Evolutionary conservation across 192 early-diverging fungal species (phyloP).

Genomic region (Mortierella hygrophila): DNA sequence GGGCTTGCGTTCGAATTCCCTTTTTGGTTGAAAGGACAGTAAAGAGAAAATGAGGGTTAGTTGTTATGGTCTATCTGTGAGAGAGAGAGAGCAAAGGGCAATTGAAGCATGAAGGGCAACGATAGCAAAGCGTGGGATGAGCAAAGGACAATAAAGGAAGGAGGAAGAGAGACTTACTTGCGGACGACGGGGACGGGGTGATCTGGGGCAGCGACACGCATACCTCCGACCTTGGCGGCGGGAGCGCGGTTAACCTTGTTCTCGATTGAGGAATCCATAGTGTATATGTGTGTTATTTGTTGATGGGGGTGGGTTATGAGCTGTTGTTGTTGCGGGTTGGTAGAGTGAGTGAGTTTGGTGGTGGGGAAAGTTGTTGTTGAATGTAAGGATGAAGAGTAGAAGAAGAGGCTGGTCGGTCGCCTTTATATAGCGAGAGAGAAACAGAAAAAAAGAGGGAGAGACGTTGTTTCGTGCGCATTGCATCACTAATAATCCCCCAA

Average conservation of each 20-base stretch:
- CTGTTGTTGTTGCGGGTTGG: background rate
- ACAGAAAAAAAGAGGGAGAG: background rate
- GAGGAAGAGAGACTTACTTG: conserved; percentile 34
- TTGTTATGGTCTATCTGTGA: background rate
- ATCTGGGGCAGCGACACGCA: conserved; percentile 42
- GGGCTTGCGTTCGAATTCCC: conserved; percentile 43
- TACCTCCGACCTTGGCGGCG: conserved; percentile 53
- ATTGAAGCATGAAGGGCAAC: background rate
- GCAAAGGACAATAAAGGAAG: background rate
- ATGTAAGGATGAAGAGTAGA: background rate
- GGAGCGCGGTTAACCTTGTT: conserved; percentile 36
- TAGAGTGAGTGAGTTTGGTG: background rate
- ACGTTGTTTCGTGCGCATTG: background rate
- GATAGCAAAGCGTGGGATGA: background rate
- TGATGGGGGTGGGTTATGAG: background rate
- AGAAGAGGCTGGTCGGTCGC: background rate
- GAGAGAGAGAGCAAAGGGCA: background rate
- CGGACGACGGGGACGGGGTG: conserved; percentile 53
- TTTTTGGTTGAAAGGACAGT: background rate
- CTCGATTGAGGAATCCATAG: conserved; percentile 41
- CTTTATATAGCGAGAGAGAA: background rate
- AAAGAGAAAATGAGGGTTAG: background rate
- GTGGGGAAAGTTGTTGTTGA: background rate
- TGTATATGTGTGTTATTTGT: background rate
- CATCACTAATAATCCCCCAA: background rate